Evolutionary conservation across 2,329 filamentous ascomycete genomes (phyloP).

Genomic region (Scytalidium lignicola): DNA sequence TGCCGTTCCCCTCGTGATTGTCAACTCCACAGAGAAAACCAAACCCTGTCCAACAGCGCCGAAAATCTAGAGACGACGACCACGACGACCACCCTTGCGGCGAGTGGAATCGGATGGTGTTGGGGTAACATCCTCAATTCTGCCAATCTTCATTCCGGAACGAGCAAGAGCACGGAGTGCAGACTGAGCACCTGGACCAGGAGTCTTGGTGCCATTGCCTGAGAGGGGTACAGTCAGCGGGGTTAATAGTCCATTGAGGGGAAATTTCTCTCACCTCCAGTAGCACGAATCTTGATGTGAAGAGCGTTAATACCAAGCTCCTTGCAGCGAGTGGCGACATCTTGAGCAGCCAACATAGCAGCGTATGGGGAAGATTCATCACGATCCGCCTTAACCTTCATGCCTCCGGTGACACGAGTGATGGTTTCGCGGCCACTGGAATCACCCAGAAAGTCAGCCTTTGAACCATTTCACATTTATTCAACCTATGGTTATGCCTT

Average conservation of each 20-base stretch:
- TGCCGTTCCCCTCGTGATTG: slow-evolving; percentile 70
- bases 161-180: slow-evolving; percentile 97
- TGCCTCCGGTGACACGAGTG: slow-evolving; percentile 98
- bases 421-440: slow-evolving; percentile 98
- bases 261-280: slow-evolving; percentile 64
- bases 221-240: background rate
- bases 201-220: slow-evolving; percentile 99
- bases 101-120: slow-evolving; percentile 98
- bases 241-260: background rate
- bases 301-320: slow-evolving; percentile 87
- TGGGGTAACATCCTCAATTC: slow-evolving; percentile 99
- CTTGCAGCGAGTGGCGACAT: slow-evolving; percentile 87
- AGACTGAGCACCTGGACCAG: slow-evolving; percentile 97
- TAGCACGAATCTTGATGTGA: slow-evolving; percentile 99
- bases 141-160: slow-evolving; percentile 99
- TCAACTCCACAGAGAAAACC: slow-evolving; percentile 56
- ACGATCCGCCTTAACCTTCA: slow-evolving; percentile 99
- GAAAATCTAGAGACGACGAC: slow-evolving; percentile 89
- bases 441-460: slow-evolving; percentile 65
- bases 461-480: slow-evolving; percentile 31
- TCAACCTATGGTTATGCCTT: background rate
- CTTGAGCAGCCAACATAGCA: slow-evolving; percentile 99
- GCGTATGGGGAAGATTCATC: slow-evolving; percentile 99
- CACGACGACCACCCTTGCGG: slow-evolving; percentile 99
- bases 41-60: slow-evolving; percentile 28